Evolutionary conservation across 352 stramenopile species (phyloP).

Genomic region (Globisporangium irregulare): DNA sequence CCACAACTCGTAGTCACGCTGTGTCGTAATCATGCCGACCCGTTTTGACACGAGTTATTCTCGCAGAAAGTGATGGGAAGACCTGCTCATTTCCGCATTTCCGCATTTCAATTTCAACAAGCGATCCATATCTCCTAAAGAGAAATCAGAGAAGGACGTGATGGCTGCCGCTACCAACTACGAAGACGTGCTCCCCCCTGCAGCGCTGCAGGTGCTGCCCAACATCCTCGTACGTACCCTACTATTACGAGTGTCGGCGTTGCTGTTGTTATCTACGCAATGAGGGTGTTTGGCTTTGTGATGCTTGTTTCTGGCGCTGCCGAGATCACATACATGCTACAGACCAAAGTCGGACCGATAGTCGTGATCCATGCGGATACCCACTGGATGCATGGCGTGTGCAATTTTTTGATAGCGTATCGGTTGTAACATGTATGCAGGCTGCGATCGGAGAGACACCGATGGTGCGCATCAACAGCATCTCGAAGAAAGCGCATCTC

Average conservation of each 20-base stretch:
- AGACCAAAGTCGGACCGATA: background rate
- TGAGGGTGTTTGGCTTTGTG: too few relatives aligned
- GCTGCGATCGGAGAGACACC: conserved; percentile 89
- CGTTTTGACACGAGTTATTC: background rate
- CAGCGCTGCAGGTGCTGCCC: conserved; percentile 51
- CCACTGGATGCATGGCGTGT: background rate
- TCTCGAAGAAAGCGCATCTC: conserved; percentile 67
- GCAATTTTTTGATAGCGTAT: background rate
- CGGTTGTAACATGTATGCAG: background rate
- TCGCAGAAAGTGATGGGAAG: background rate
- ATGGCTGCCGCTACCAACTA: conserved; percentile 13
- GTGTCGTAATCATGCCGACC: background rate
- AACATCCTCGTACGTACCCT: conserved; percentile 44
- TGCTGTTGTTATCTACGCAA: background rate
- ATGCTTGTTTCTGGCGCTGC: too few relatives aligned
- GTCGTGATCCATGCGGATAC: background rate
- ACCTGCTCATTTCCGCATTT: background rate
- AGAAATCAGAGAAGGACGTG: background rate
- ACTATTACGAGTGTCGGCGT: background rate
- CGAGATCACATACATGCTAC: background rate
- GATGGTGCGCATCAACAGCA: conserved; percentile 91
- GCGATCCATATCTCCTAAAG: background rate
- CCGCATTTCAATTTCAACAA: background rate
- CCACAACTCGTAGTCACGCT: background rate
- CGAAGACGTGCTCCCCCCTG: conserved; percentile 30